Evolutionary conservation across 768 basidiomycete species (phyloP), one percentile per base, ranked within the genome.

Genomic region (Kwoniella heveanensis): DNA sequence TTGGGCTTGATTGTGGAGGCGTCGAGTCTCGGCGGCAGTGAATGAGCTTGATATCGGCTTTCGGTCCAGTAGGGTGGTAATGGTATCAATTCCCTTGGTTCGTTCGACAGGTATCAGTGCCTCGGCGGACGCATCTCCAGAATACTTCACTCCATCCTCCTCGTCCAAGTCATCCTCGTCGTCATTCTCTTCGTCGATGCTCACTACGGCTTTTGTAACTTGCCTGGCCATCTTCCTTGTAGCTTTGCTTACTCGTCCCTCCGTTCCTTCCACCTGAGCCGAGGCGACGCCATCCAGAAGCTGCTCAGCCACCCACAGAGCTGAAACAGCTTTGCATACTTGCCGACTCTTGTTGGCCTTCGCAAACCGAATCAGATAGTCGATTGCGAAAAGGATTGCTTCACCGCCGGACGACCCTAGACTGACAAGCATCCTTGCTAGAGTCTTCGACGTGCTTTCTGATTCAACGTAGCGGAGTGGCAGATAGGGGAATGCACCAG

Each of bases 251-350:
- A 74, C 77, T 46, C 68, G 67, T 22, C 72, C 67, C 52, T 79
- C 66, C 6, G 52, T 54, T 15, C 67, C 61, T 10, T 62, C 57
- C 24, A 50, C 0, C 53, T 74, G 65, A 24, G 57, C 64, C 1
- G 24, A 80, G 0, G 85, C 83, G 8, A 88, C 81, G 1, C 95
- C 94, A 70, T 90, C 88, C 62, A 97, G 74, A 0, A 97, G 75
- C 27, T 86, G 84, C 63, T 85, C 85, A 1, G 90, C 88, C 67
- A 90, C 89, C 92, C 92, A 97, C 24, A 94, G 81, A 2, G 92
- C 92, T 12, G 79, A 70, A 2, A 69, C 73, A 1, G 71, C 66
- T 49, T 69, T 64, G 0, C 89, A 84, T 1, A 87, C 85, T 10
- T 71, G 77, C 10, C 82, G 83, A 19, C 78, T 81, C 24, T 85